phyloP scores from a whole-genome alignment of 208 protist species.

The Leishmania tropica region DNA sequence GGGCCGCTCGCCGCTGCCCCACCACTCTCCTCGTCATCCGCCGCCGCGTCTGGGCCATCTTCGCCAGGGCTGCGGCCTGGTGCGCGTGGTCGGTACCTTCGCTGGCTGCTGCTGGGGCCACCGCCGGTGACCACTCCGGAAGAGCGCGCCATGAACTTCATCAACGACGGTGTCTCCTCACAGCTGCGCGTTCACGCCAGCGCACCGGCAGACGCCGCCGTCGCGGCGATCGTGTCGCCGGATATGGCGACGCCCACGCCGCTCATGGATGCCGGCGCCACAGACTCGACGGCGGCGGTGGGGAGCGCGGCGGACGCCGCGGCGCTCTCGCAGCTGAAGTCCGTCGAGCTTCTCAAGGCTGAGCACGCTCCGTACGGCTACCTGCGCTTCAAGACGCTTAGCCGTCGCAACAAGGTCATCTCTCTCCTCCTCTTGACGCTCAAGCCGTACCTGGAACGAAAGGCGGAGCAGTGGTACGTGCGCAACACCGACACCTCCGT shows the following conservation, averaged over 20 bases:
- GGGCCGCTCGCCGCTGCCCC: slow-evolving; percentile 23
- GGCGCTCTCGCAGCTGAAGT: slow-evolving; percentile 27
- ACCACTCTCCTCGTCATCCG: slow-evolving; percentile 13
- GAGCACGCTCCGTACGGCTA: slow-evolving; percentile 67
- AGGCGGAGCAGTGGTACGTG: slow-evolving; percentile 51
- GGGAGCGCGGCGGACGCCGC: neutral
- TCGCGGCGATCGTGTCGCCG: neutral
- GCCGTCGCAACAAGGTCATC: slow-evolving; percentile 36
- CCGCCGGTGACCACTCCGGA: slow-evolving; percentile 50
- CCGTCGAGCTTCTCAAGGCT: slow-evolving; percentile 44
- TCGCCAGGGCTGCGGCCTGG: neutral
- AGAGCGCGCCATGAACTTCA: slow-evolving; percentile 48
- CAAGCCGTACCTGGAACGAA: slow-evolving; percentile 62
- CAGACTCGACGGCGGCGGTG: slow-evolving; percentile 6
- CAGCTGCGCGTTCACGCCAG: slow-evolving; percentile 21
- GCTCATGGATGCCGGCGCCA: slow-evolving; percentile 12
- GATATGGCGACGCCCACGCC: neutral
- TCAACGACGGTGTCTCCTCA: slow-evolving; percentile 28
- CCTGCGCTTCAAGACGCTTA: slow-evolving; percentile 58
- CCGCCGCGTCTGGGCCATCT: neutral
- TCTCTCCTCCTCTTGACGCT: slow-evolving; percentile 66
- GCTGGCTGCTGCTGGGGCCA: slow-evolving; percentile 58
- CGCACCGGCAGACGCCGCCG: neutral
- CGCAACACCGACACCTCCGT: slow-evolving; percentile 43
- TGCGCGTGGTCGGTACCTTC: slow-evolving; percentile 29